Percentiles rank a stretch among this genome's conserved stretches.
These are phyloP conservation scores for Myxozyma sirexii DNA, from an alignment of 805 yeast genomes.

Conservation along the genomic window DNA sequence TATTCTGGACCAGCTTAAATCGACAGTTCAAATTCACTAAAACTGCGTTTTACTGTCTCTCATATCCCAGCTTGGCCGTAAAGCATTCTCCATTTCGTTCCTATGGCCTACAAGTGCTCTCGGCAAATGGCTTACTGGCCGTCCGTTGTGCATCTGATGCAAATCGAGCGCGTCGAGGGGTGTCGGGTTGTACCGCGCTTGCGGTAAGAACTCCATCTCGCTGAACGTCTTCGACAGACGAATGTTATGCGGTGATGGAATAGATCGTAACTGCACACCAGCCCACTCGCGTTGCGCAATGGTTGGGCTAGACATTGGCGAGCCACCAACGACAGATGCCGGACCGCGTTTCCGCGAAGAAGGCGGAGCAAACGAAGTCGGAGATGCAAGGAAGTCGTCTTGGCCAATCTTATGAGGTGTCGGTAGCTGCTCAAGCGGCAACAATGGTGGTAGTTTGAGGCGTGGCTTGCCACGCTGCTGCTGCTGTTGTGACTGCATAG, in stretches of 20 bases:
- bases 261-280: conserved; percentile 17
- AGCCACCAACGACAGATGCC: not conserved
- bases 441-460: conserved; percentile 21
- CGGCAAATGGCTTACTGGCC: conserved; percentile 9
- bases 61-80: conserved; percentile 30
- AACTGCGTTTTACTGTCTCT: not conserved
- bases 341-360: conserved; percentile 7
- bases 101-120: conserved; percentile 16
- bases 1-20: no score
- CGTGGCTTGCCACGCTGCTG: conserved; percentile 10
- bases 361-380: conserved; percentile 30
- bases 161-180: conserved; percentile 1
- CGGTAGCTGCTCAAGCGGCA: conserved; percentile 31
- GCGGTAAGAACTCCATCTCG: conserved; percentile 34
- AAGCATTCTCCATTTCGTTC: conserved; percentile 13
- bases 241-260: conserved; percentile 33
- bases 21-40: no score
- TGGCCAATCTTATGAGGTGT: conserved; percentile 30
- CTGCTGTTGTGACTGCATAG: not conserved
- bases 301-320: conserved; percentile 20
- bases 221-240: conserved; percentile 32
- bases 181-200: conserved; percentile 12
- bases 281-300: conserved; percentile 17
- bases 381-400: conserved; percentile 23
- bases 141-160: conserved; percentile 2